phyloP scores from a whole-genome alignment of 2,329 filamentous ascomycete species.

The Calcarisporium arbuscula region DNA sequence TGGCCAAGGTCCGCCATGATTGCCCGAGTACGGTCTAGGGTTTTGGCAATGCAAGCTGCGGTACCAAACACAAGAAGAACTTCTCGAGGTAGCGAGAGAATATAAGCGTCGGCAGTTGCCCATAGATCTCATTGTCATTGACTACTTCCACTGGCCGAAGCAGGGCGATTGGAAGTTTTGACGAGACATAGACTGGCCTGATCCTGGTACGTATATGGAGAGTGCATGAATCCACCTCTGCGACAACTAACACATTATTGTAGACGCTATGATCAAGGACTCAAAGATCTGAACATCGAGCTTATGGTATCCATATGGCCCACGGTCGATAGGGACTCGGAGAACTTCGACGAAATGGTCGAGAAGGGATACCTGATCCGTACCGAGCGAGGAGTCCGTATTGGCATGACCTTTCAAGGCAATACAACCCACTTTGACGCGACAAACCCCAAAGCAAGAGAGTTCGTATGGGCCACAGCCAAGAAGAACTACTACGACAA shows the following conservation, averaged over 20 bases:
- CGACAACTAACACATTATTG: neutral
- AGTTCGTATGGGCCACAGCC: constrained; percentile 53
- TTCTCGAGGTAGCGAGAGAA: constrained; percentile 53
- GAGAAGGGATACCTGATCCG: constrained; percentile 55
- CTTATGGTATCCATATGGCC: constrained; percentile 68
- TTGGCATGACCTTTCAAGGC: constrained; percentile 52
- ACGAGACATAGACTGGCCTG: constrained; percentile 57
- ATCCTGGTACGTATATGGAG: constrained; percentile 47
- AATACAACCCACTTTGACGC: constrained; percentile 56
- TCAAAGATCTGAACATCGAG: constrained; percentile 52
- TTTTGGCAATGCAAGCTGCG: constrained; percentile 65
- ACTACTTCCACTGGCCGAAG: constrained; percentile 62
- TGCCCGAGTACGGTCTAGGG: constrained; percentile 61
- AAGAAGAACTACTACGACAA: constrained; percentile 56
- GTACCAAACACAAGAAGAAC: constrained; percentile 60
- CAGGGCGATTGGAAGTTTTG: constrained; percentile 66
- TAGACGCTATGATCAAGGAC: constrained; percentile 57
- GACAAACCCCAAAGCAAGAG: constrained; percentile 53
- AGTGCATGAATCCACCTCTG: too few relatives aligned
- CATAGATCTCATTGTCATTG: constrained; percentile 59
- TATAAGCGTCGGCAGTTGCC: constrained; percentile 49
- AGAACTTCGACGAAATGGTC: constrained; percentile 57
- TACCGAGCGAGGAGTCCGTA: constrained; percentile 51
- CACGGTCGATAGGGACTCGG: constrained; percentile 51
- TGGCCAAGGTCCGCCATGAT: constrained; percentile 58